Evolutionary conservation across 257 asterid genomes (phyloP).

Genomic region (Linaria vulgaris): DNA sequence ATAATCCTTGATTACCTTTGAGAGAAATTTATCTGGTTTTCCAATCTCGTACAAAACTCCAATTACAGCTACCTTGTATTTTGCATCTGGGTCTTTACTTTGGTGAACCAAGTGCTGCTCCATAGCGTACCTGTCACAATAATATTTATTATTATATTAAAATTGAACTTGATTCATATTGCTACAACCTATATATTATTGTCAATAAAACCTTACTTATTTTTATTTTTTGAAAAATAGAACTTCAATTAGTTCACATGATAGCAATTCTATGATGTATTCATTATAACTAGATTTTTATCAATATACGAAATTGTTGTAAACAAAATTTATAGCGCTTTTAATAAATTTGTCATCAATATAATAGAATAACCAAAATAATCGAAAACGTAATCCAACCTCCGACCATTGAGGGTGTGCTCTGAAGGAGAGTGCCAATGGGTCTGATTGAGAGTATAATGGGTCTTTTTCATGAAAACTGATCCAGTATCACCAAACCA

Average conservation of each 20-base stretch:
- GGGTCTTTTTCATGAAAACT: conserved; percentile 35
- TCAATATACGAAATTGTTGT: no score
- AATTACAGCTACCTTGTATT: conserved; percentile 39
- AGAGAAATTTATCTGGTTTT: conserved; percentile 52
- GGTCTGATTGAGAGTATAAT: conserved; percentile 46
- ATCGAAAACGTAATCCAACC: no score
- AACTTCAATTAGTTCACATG: no score
- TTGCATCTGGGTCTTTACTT: conserved; percentile 33
- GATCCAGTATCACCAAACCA: conserved; percentile 71
- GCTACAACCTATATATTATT: no score
- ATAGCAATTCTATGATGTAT: no score
- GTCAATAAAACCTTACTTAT: no score
- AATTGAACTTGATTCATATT: no score
- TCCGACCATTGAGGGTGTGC: conserved; percentile 63
- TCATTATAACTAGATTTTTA: no score
- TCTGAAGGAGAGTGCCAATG: conserved; percentile 92
- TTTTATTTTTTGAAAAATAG: no score
- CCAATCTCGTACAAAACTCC: conserved; percentile 68
- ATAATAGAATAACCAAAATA: no score
- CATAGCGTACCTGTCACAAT: conserved; percentile 48
- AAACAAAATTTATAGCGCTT: no score
- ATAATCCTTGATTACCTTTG: conserved; percentile 39
- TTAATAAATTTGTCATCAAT: no score
- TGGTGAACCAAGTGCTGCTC: conserved; percentile 74
- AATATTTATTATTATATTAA: neutral